These are phyloP conservation scores for Beauveria asiatica DNA, from an alignment of 2,329 filamentous ascomycete species.

Conservation along the genomic window DNA sequence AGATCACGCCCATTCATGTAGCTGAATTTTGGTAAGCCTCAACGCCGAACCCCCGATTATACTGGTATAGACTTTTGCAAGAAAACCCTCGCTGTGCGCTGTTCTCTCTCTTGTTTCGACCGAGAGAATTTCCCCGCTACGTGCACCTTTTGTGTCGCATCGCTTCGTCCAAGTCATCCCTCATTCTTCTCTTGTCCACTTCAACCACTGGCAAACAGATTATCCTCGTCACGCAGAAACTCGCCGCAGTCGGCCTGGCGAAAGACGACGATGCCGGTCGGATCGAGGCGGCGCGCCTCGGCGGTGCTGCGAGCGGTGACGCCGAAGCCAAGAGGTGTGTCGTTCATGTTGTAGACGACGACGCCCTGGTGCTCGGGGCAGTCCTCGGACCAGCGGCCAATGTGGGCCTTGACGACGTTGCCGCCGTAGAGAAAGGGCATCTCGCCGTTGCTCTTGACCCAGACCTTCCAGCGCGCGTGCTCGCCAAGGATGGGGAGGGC, in stretches of 20 bases:
- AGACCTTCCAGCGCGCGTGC: slow-evolving; percentile 92
- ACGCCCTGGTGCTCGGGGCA: slow-evolving; percentile 89
- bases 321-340: slow-evolving; percentile 88
- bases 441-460: slow-evolving; percentile 91
- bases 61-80: slow-evolving; percentile 1
- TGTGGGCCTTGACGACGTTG: slow-evolving; percentile 64
- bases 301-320: slow-evolving; percentile 81
- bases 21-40: slow-evolving; percentile 2
- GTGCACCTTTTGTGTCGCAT: not conserved
- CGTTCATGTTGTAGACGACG: slow-evolving; percentile 84
- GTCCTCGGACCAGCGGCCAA: slow-evolving; percentile 82
- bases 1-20: slow-evolving; percentile 3
- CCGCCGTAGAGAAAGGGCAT: slow-evolving; percentile 97
- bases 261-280: slow-evolving; percentile 83
- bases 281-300: slow-evolving; percentile 76
- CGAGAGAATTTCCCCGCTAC: not conserved
- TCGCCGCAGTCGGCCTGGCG: slow-evolving; percentile 91
- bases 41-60: slow-evolving; percentile 8
- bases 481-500: slow-evolving; percentile 78
- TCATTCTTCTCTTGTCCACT: not conserved
- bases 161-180: not conserved
- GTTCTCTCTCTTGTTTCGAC: not conserved
- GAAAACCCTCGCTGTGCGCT: not conserved
- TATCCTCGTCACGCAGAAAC: slow-evolving; percentile 78
- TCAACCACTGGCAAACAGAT: slow-evolving; percentile 49